These are phyloP conservation scores for Volutella citrinella DNA, from an alignment of 2,329 filamentous ascomycete genomes.

Conservation along the genomic window DNA sequence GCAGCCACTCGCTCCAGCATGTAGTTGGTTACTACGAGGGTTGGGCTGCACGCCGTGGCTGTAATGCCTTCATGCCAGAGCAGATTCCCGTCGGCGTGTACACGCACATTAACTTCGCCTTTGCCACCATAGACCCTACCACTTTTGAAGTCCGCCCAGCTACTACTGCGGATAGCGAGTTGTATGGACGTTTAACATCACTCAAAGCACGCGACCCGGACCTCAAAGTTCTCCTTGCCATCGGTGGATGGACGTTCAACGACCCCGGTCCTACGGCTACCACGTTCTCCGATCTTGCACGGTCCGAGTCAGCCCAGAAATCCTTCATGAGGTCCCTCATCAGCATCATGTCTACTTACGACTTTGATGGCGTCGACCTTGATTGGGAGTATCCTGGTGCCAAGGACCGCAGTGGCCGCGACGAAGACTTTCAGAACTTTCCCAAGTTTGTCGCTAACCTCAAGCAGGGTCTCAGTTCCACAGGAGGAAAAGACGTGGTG, in stretches of 20 bases:
- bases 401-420: slow-evolving; percentile 27
- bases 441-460: too few relatives aligned
- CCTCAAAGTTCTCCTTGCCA: slow-evolving; percentile 35
- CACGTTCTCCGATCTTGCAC: slow-evolving; percentile 18
- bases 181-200: neutral
- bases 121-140: slow-evolving; percentile 6
- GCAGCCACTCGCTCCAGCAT: neutral
- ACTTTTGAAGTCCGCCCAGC: slow-evolving; percentile 1
- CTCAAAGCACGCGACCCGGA: slow-evolving; percentile 26
- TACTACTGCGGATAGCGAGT: neutral
- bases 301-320: neutral
- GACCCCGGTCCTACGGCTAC: slow-evolving; percentile 29
- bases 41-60: slow-evolving; percentile 3
- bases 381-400: slow-evolving; percentile 31
- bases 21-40: slow-evolving; percentile 12
- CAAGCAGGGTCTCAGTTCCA: slow-evolving; percentile 4
- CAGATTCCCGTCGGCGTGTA: slow-evolving; percentile 5
- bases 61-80: slow-evolving; percentile 4
- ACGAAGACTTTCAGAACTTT: too few relatives aligned
- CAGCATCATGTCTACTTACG: slow-evolving; percentile 12
- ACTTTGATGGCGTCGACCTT: slow-evolving; percentile 25
- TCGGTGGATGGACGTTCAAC: slow-evolving; percentile 41
- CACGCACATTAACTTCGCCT: slow-evolving; percentile 12
- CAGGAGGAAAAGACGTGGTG: slow-evolving; percentile 6
- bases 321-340: slow-evolving; percentile 8